These are phyloP conservation scores for Backusella tarrabulga DNA, from an alignment of 192 early-diverging fungal genomes.

Conservation along the genomic window DNA sequence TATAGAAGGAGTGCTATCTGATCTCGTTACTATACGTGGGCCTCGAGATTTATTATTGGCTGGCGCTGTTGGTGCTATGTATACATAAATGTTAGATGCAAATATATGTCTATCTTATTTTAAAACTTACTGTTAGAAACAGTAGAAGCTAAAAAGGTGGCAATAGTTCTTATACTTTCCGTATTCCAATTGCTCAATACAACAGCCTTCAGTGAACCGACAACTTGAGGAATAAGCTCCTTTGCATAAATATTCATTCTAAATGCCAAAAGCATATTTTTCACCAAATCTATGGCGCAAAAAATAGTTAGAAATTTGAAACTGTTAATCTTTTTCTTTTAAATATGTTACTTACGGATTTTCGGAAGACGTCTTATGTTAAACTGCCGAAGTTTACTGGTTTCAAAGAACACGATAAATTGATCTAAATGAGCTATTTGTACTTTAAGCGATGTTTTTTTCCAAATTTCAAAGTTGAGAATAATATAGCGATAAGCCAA, in stretches of 20 bases:
- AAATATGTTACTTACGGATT: slow-evolving; percentile 47
- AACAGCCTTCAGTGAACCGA: slow-evolving; percentile 53
- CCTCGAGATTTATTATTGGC: not conserved
- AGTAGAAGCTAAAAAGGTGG: slow-evolving; percentile 63
- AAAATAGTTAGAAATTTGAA: not conserved
- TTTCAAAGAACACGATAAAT: slow-evolving; percentile 56
- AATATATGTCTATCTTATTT: not conserved
- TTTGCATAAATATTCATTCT: slow-evolving; percentile 55
- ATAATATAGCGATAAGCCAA: slow-evolving; percentile 61
- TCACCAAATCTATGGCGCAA: slow-evolving; percentile 51
- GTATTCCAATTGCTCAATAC: slow-evolving; percentile 55
- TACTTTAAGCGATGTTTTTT: slow-evolving; percentile 47
- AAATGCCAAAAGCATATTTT: slow-evolving; percentile 59
- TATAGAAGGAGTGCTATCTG: not conserved
- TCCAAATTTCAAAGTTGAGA: slow-evolving; percentile 72
- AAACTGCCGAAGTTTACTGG: slow-evolving; percentile 51
- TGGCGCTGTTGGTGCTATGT: not conserved
- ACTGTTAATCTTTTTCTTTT: not conserved
- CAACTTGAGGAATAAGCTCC: slow-evolving; percentile 49
- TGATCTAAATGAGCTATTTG: slow-evolving; percentile 61
- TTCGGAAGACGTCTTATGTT: slow-evolving; percentile 58
- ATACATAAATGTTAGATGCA: not conserved
- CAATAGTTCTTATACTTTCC: slow-evolving; percentile 57
- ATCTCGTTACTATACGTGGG: not conserved
- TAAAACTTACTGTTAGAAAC: slow-evolving; percentile 48